Conservation (phyloP, 805 yeast genomes). For the Candida easanensis region DNA sequence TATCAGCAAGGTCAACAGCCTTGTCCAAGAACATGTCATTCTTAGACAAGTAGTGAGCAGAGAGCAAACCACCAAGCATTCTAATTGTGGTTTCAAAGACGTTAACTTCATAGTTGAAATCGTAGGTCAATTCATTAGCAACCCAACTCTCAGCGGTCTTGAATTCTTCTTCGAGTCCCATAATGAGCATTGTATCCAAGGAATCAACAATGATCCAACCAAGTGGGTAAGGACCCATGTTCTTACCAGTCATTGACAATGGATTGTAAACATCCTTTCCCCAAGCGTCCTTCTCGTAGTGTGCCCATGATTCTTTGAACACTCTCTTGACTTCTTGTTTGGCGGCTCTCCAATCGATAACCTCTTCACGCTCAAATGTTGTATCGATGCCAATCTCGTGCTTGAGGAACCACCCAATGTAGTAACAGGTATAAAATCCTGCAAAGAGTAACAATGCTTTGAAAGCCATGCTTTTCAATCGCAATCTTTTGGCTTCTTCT, state of each 20-base stretch:
- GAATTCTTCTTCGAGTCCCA: slow-evolving; percentile 61
- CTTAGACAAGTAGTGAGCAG: slow-evolving; percentile 70
- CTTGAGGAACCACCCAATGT: slow-evolving; percentile 26
- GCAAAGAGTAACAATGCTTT: slow-evolving; percentile 41
- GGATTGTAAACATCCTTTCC: slow-evolving; percentile 81
- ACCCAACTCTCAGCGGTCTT: slow-evolving; percentile 73
- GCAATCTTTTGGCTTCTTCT: slow-evolving; percentile 9
- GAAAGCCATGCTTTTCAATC: slow-evolving; percentile 35
- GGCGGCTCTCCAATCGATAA: slow-evolving; percentile 38
- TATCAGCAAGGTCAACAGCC: slow-evolving; percentile 77
- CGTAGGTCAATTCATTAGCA: slow-evolving; percentile 61
- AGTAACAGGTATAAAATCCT: slow-evolving; percentile 40
- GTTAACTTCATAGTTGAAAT: slow-evolving; percentile 71
- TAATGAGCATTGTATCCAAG: slow-evolving; percentile 74
- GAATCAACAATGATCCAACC: slow-evolving; percentile 95
- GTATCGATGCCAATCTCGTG: slow-evolving; percentile 12
- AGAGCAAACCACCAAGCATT: slow-evolving; percentile 89
- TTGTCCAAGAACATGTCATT: slow-evolving; percentile 73
- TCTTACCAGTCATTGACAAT: slow-evolving; percentile 53
- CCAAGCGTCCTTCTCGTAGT: slow-evolving; percentile 76
- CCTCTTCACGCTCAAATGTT: slow-evolving; percentile 7
- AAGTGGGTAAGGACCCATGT: slow-evolving; percentile 78
- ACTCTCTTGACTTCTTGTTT: slow-evolving; percentile 60
- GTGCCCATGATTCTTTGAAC: slow-evolving; percentile 74
- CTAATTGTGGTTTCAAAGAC: slow-evolving; percentile 93